Conservation (phyloP, 2,329 filamentous ascomycete genomes). For the Pseudovirgaria hyperparasitica region DNA sequence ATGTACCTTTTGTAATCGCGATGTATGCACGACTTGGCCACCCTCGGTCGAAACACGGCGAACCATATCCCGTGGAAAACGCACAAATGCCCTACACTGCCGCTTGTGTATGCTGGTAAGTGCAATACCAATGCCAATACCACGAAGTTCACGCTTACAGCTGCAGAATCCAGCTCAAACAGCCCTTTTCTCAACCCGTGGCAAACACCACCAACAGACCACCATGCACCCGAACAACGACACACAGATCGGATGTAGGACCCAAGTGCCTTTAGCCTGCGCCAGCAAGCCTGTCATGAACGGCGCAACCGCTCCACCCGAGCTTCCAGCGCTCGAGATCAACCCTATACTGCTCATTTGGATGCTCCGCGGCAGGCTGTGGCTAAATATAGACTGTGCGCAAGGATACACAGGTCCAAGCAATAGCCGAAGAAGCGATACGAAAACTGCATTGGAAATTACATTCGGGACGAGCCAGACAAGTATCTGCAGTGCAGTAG, state of each 20-base stretch:
- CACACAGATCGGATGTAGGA: conserved; percentile 54
- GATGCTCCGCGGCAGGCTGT: conserved; percentile 44
- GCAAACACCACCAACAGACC: conserved; percentile 50
- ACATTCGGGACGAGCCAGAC: conserved; percentile 69
- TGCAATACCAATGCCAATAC: too few relatives aligned
- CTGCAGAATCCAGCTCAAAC: conserved; percentile 37
- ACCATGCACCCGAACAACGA: conserved; percentile 53
- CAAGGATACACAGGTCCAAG: conserved; percentile 73
- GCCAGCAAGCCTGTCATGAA: conserved; percentile 54
- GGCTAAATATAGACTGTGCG: conserved; percentile 50
- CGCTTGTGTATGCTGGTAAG: too few relatives aligned
- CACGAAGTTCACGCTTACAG: too few relatives aligned
- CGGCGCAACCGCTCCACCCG: conserved; percentile 54
- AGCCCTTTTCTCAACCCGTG: conserved; percentile 43
- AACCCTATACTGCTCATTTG: conserved; percentile 53
- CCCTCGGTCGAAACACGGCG: too few relatives aligned
- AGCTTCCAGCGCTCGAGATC: conserved; percentile 56
- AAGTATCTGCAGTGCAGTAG: conserved; percentile 57
- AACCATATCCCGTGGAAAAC: too few relatives aligned
- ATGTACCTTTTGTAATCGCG: too few relatives aligned
- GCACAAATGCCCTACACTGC: too few relatives aligned
- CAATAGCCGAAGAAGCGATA: conserved; percentile 53
- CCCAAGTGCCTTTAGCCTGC: conserved; percentile 49
- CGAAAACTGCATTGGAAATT: conserved; percentile 36
- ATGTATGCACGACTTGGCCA: too few relatives aligned